Conservation (phyloP, 768 basidiomycete genomes). For the Auriculariales sp. region DNA sequence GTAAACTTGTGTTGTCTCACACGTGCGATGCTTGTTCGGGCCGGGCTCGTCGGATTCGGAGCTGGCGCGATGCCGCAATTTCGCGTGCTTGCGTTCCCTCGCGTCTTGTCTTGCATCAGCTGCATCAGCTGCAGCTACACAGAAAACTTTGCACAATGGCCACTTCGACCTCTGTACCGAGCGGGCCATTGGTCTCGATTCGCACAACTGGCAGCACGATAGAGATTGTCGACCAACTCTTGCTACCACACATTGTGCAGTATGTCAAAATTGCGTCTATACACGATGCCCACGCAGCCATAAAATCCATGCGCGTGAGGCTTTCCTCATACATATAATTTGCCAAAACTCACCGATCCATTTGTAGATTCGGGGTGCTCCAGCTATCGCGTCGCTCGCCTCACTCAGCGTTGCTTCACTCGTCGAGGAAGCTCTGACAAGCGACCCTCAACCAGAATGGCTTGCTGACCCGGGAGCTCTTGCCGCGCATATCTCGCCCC, state of each 20-base stretch:
- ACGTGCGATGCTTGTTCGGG: no score
- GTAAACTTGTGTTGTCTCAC: no score
- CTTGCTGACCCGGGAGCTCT: slow-evolving; percentile 39
- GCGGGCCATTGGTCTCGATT: slow-evolving; percentile 24
- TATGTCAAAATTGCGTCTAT: slow-evolving; percentile 53
- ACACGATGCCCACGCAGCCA: slow-evolving; percentile 82
- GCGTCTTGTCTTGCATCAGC: no score
- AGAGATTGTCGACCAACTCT: slow-evolving; percentile 82
- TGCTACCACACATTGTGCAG: slow-evolving; percentile 61
- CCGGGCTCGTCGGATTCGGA: no score
- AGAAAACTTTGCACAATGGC: no score
- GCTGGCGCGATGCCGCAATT: no score
- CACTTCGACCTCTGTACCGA: slow-evolving; percentile 2
- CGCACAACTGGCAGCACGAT: slow-evolving; percentile 34
- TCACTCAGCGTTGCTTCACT: slow-evolving; percentile 60
- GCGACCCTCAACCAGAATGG: slow-evolving; percentile 35
- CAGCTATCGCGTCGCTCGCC: slow-evolving; percentile 88
- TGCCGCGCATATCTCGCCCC: slow-evolving; percentile 35
- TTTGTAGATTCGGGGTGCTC: slow-evolving; percentile 73
- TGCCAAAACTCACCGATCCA: background rate
- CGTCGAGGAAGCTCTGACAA: slow-evolving; percentile 37
- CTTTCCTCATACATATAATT: background rate
- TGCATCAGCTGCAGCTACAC: no score
- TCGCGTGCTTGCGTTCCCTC: no score
- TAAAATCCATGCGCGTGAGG: slow-evolving; percentile 85